These are phyloP conservation scores for Eragrostis curvula DNA, from an alignment of 176 grass and related monocot genomes.

Conservation along the genomic window DNA sequence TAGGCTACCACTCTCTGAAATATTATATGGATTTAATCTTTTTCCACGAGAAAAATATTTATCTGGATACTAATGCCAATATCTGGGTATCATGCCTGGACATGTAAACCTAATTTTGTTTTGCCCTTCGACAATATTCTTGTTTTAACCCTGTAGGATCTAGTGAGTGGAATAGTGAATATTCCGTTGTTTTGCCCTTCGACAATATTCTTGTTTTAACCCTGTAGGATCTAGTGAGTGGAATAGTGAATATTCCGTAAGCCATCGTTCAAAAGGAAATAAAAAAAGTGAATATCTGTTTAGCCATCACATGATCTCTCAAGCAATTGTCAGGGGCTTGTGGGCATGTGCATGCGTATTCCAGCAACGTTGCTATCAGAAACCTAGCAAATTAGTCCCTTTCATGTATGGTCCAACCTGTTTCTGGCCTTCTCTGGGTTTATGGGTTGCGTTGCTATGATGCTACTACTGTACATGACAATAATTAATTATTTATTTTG, in stretches of 20 bases:
- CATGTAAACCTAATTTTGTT: background rate
- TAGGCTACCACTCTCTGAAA: background rate
- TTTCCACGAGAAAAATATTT: background rate
- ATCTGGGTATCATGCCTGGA: slow-evolving; percentile 24
- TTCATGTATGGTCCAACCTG: slow-evolving; percentile 9
- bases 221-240: background rate
- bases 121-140: background rate
- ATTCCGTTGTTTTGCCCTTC: background rate
- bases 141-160: background rate
- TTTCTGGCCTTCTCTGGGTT: background rate
- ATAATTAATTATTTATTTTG: background rate
- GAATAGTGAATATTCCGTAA: slow-evolving; percentile 23
- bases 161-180: background rate
- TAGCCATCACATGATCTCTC: slow-evolving; percentile 21
- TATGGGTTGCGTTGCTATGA: background rate
- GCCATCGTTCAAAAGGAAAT: background rate
- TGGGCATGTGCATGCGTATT: background rate
- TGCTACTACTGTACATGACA: background rate
- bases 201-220: background rate
- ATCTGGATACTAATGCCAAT: background rate
- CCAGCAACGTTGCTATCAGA: slow-evolving; percentile 11
- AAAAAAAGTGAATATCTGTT: slow-evolving; percentile 23
- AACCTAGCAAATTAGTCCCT: slow-evolving; percentile 12
- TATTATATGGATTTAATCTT: background rate
- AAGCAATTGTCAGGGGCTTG: background rate